phyloP scores from a whole-genome alignment of 2,329 filamentous ascomycete species.

The Kalmusia sp. region DNA sequence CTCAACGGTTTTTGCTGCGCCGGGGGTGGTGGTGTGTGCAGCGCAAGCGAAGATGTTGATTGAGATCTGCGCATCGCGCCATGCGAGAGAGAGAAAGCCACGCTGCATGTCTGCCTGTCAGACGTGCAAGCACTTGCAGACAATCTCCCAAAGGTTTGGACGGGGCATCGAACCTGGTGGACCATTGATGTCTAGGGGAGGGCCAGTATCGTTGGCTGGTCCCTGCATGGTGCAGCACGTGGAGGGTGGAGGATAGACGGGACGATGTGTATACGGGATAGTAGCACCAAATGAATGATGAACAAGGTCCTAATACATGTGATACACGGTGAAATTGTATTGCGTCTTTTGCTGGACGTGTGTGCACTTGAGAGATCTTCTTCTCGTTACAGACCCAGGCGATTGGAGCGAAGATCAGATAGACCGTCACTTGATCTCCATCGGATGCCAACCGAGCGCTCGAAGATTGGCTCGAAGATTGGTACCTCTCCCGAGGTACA shows the following conservation, averaged over 20 bases:
- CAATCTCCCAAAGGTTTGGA: not conserved
- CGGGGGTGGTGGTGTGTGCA: slow-evolving; percentile 8
- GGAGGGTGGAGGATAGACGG: not conserved
- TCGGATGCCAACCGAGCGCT: too few species aligned
- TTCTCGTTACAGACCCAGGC: too few species aligned
- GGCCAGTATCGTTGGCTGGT: not conserved
- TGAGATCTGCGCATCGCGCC: slow-evolving; percentile 22
- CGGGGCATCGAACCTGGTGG: not conserved
- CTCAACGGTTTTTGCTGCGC: slow-evolving; percentile 7
- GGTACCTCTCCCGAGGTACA: not conserved
- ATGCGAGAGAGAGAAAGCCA: slow-evolving; percentile 12
- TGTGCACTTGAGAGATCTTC: too few species aligned
- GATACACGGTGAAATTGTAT: not conserved
- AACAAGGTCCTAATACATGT: not conserved
- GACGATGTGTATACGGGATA: not conserved
- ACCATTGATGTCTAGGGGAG: not conserved
- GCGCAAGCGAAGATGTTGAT: slow-evolving; percentile 13
- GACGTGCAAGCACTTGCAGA: not conserved
- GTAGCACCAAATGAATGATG: not conserved
- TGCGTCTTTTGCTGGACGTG: not conserved
- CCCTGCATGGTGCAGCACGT: slow-evolving; percentile 1
- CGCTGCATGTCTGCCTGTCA: not conserved
- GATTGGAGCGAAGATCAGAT: too few species aligned
- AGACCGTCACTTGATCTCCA: too few species aligned
- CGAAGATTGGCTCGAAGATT: too few species aligned